Evolutionary conservation across 1,284 basidiomycete species (phyloP), one percentile per base, ranked within the genome.

Genomic region (Rhodotorula sp.): DNA sequence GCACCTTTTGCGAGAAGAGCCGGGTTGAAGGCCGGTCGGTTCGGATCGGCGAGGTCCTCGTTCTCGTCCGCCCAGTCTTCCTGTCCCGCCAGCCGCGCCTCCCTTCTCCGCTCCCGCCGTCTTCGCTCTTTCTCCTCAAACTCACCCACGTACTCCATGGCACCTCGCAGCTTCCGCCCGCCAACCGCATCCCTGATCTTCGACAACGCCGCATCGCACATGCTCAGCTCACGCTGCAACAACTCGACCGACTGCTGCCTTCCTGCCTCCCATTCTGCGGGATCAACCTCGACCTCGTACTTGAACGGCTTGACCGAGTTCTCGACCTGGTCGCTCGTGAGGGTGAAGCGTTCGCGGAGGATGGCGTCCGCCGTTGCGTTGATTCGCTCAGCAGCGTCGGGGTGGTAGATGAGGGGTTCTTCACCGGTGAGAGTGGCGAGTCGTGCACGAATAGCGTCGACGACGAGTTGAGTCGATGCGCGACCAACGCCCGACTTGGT

Each of bases 221-320:
- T 87, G 54, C 74, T 79, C 59, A 92, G 83, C 83, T 99, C 96
- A 73, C 87, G 87, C 80, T 92, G 88, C 76, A 96, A 90, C 74
- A 94, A 82, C 58, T 86, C 85, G 63, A 94, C 84, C 0, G 92
- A 87, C 61, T 87, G 84, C 71, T 84, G 83, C 47, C 94, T 83
- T 0, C 95, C 95, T 5, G 83, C 78, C 76, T 93, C 92, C 96
- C 96, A 99, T 79, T 98, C 94, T 52, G 88, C 83, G 18, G 86
- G 85, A 73, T 96, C 92, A 9, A 85, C 80, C 77, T 97, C 94
- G 24, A 94, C 86, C 77, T 94, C 92, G 80, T 97, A 97, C 84
- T 99, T 98, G 86, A 88, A 98, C 44, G 96, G 96, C 82, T 99
- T 99, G 84, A 99, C 96, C 81, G 92, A 96, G 81, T 99, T 99